Percentiles rank a stretch among this genome's conserved stretches.
Evolutionary conservation across 164 flowering plant species (phyloP).

Genomic region (Stephania yunnanensis): DNA sequence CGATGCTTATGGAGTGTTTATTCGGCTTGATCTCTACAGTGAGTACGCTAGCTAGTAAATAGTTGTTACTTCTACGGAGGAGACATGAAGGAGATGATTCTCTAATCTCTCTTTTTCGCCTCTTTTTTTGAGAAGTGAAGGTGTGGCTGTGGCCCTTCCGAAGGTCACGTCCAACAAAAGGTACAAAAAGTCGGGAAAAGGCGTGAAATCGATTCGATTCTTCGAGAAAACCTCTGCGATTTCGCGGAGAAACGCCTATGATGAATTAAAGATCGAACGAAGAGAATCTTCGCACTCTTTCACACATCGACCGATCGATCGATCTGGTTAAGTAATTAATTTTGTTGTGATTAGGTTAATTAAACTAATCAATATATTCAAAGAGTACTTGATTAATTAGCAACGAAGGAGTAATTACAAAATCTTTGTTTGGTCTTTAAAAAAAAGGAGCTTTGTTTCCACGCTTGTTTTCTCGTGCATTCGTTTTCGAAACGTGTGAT

Average conservation of each 20-base stretch:
- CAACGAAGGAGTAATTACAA: not conserved
- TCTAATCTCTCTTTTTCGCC: not conserved
- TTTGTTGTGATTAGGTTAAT: not conserved
- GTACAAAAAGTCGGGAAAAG: not conserved
- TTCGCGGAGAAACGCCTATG: not conserved
- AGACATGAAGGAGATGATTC: not conserved
- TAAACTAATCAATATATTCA: not conserved
- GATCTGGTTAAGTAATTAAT: not conserved
- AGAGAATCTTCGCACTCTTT: not conserved
- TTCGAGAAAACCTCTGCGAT: not conserved
- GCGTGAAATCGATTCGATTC: not conserved
- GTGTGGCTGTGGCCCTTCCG: conserved; percentile 1
- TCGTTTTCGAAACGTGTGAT: not conserved
- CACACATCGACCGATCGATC: not conserved
- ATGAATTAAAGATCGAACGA: not conserved
- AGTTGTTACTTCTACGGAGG: not conserved
- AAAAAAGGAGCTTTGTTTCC: not conserved
- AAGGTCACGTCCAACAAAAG: not conserved
- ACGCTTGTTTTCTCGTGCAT: conserved; percentile 2
- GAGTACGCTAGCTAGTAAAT: too few relatives aligned
- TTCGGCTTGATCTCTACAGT: not conserved
- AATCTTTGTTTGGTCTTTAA: not conserved
- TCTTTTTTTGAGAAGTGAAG: not conserved
- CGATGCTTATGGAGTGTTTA: not conserved
- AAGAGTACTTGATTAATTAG: not conserved